Percentiles rank a stretch among this genome's conserved stretches.
phyloP scores from a whole-genome alignment of 2,329 filamentous ascomycete species.

The Claviceps humidiphila region DNA sequence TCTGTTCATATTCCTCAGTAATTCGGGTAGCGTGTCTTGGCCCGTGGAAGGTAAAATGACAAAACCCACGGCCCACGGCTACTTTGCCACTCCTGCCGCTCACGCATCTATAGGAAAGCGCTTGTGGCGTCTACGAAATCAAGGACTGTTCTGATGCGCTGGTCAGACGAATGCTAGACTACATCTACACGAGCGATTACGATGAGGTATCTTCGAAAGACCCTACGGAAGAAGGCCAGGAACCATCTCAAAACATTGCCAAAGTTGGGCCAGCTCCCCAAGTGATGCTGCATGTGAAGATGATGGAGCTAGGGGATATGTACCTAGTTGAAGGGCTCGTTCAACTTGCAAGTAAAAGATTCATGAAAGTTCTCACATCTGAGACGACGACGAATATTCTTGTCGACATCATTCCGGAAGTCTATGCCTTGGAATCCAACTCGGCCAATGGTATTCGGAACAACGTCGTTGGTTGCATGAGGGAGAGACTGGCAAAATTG shows the following conservation, averaged over 20 bases:
- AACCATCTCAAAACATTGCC: too few relatives aligned
- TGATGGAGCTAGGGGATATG: neutral
- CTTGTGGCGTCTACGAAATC: neutral
- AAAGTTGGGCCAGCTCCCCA: neutral
- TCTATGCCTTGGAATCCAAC: neutral
- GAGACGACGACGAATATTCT: neutral
- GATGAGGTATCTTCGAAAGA: neutral
- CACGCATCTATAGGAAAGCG: neutral
- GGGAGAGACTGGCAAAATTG: neutral
- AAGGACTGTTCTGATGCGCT: neutral
- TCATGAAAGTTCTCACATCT: neutral
- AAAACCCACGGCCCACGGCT: neutral
- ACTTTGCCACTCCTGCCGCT: neutral
- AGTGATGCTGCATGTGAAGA: neutral
- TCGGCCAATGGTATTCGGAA: neutral
- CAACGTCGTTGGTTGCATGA: neutral
- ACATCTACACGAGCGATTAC: neutral
- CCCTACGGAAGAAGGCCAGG: too few relatives aligned
- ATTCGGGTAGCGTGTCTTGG: neutral
- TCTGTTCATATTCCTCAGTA: neutral
- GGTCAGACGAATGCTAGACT: neutral
- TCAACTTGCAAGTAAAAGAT: neutral
- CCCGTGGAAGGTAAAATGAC: neutral
- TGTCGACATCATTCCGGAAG: neutral
- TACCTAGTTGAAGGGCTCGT: neutral